Evolutionary conservation across 108 stramenopile genomes (phyloP).

Genomic region (Tribonema minus): DNA sequence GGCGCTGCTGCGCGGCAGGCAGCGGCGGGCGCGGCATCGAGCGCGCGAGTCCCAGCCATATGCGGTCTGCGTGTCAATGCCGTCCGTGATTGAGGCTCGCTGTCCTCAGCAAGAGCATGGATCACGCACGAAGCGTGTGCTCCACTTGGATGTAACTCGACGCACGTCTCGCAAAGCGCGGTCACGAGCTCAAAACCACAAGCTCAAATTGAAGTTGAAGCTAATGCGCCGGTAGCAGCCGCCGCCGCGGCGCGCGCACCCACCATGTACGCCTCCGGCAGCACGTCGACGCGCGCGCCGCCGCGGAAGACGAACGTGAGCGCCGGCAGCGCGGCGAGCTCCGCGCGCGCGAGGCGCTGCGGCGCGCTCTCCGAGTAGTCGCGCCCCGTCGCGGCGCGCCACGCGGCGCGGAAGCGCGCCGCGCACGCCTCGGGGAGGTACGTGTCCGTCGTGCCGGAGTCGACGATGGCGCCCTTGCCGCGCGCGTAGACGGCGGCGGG

Average conservation of each 20-base stretch:
- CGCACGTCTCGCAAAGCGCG: not conserved
- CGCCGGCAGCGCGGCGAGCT: slow-evolving; percentile 66
- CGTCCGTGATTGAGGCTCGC: not conserved
- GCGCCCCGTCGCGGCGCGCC: slow-evolving; percentile 63
- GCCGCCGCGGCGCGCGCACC: not conserved
- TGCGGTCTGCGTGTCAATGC: not conserved
- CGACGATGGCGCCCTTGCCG: slow-evolving; percentile 84
- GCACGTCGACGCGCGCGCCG: slow-evolving; percentile 38
- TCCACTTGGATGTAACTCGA: not conserved
- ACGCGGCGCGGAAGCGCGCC: slow-evolving; percentile 64
- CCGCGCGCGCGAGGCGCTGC: slow-evolving; percentile 53
- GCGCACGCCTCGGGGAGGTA: slow-evolving; percentile 66
- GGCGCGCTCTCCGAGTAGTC: slow-evolving; percentile 67
- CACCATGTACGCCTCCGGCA: slow-evolving; percentile 49
- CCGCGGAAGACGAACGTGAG: slow-evolving; percentile 48
- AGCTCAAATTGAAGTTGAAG: not conserved
- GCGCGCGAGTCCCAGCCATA: not conserved
- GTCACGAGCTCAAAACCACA: not conserved
- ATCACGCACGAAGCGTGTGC: not conserved
- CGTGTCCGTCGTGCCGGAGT: slow-evolving; percentile 91
- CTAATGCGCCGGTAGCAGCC: not conserved
- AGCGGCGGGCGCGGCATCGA: no score
- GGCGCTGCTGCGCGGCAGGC: not conserved
- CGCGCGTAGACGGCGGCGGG: slow-evolving; percentile 46
- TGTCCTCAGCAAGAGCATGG: not conserved